Evolutionary conservation across 495 filamentous ascomycete genomes (phyloP).

Genomic region (Amniculicola lignicola): DNA sequence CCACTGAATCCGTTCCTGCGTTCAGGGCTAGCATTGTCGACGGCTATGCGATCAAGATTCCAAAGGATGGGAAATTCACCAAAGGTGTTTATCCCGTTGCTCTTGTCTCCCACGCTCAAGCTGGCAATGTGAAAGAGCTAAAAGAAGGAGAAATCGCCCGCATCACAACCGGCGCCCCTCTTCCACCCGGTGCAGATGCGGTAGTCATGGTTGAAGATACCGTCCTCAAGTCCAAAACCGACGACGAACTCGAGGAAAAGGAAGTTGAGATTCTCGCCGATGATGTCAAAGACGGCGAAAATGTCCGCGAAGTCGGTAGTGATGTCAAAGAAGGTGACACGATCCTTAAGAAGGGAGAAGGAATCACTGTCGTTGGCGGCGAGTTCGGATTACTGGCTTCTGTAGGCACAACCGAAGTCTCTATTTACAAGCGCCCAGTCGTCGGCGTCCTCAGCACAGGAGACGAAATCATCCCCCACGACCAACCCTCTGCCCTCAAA

Average conservation of each 20-base stretch:
- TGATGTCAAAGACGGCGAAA: constrained; percentile 73
- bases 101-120: constrained; percentile 77
- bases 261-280: constrained; percentile 79
- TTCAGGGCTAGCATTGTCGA: constrained; percentile 96
- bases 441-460: constrained; percentile 91
- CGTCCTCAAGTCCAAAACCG: constrained; percentile 63
- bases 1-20: constrained; percentile 80
- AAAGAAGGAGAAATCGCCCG: constrained; percentile 73
- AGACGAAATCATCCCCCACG: constrained; percentile 84
- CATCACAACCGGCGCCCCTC: constrained; percentile 90
- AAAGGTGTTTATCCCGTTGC: constrained; percentile 83
- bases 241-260: constrained; percentile 79
- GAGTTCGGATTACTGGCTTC: constrained; percentile 87
- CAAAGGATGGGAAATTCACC: constrained; percentile 34
- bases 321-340: constrained; percentile 67
- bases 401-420: constrained; percentile 71
- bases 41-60: constrained; percentile 66
- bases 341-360: constrained; percentile 71
- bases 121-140: constrained; percentile 57
- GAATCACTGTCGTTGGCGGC: constrained; percentile 78
- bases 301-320: constrained; percentile 86
- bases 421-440: constrained; percentile 69
- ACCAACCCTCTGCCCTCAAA: constrained; percentile 58
- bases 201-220: constrained; percentile 99
- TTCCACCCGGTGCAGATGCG: constrained; percentile 82